phyloP scores from a whole-genome alignment of 257 asterid genomes.

The Primulina eburnea region DNA sequence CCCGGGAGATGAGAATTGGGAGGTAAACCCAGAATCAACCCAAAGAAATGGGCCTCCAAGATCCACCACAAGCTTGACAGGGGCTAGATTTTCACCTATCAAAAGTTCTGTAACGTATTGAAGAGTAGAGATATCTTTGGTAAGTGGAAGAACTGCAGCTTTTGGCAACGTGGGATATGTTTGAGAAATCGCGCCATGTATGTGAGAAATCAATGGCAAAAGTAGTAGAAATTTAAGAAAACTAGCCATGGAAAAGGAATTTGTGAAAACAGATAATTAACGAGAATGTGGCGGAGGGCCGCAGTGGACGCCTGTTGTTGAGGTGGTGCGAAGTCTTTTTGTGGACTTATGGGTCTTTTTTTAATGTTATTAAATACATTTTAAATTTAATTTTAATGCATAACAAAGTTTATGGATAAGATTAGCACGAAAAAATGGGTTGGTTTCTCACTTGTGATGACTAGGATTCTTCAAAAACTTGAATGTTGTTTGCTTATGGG shows the following conservation, averaged over 20 bases:
- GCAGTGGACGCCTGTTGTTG: conserved; percentile 35
- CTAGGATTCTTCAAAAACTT: conserved; percentile 29
- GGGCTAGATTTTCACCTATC: conserved; percentile 36
- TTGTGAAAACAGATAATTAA: neutral
- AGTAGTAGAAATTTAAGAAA: conserved; percentile 22
- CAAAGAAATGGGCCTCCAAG: conserved; percentile 55
- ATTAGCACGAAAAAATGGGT: neutral
- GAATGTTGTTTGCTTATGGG: neutral
- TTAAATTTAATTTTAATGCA: neutral
- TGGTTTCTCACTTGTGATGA: conserved; percentile 26
- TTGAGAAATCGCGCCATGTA: conserved; percentile 32
- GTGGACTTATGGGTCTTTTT: neutral
- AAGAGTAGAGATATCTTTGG: conserved; percentile 55
- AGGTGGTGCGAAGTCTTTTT: conserved; percentile 19
- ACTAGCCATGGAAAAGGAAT: conserved; percentile 32
- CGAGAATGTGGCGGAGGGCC: conserved; percentile 46
- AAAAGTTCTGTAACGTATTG: conserved; percentile 50
- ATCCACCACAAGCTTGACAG: conserved; percentile 52
- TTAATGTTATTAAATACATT: conserved; percentile 2
- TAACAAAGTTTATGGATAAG: conserved; percentile 29
- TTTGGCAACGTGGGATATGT: conserved; percentile 54
- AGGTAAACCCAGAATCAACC: conserved; percentile 35
- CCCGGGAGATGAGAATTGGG: conserved; percentile 26
- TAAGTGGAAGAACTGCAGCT: conserved; percentile 47
- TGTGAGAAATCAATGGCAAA: conserved; percentile 26